Base-by-base conservation (phyloP, 139 green algal genomes). In the Monoraphidium neglectum region DNA sequence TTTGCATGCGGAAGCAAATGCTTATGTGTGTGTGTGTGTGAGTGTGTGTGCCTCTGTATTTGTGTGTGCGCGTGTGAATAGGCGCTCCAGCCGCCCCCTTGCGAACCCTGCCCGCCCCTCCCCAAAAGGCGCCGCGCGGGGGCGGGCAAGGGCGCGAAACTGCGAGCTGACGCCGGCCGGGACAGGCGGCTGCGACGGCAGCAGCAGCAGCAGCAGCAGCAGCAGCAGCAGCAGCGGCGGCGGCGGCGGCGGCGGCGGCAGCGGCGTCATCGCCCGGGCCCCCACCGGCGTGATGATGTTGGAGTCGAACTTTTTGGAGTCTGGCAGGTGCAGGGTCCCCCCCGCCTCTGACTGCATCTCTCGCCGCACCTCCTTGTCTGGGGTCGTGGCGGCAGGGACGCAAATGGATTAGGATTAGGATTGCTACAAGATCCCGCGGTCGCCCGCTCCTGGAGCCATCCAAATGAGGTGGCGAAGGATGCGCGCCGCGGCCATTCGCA, bases 241-340 rank as follows among this genome's bases (percentile, higher is more conserved):
- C 65, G 53, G 65, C 16, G 33, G 65, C 65, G 49, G 23, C n/a
- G n/a, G 53, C 24, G 28, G n/a, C n/a, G n/a, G n/a, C n/a, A n/a
- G n/a, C n/a, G n/a, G n/a, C n/a, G n/a, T n/a, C n/a, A n/a, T n/a
- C n/a, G n/a, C n/a, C n/a, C n/a, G n/a, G n/a, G 15, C 23, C 13
- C 71, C 74, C 60, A 80, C 79, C 0, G 93, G 93, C 1, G 93
- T 97, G 81, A 97, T 97, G 36, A 94, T 86, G 79, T 97, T 97
- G 69, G 80, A 82, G 82, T 97, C 92, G 56, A 96, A 95, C 33
- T 38, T 56, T 40, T 75, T 76, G 51, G 83, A 26, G 37, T 65
- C 21, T 16, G 85, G 87, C 15, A 93, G 87, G 53, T 38, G 13
- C 1, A 84, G 21, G 0, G 12, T 12, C 15, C 80, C 73, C 0